Conservation (phyloP, 2,329 filamentous ascomycete genomes). For the Zymoseptoria crescenta region DNA sequence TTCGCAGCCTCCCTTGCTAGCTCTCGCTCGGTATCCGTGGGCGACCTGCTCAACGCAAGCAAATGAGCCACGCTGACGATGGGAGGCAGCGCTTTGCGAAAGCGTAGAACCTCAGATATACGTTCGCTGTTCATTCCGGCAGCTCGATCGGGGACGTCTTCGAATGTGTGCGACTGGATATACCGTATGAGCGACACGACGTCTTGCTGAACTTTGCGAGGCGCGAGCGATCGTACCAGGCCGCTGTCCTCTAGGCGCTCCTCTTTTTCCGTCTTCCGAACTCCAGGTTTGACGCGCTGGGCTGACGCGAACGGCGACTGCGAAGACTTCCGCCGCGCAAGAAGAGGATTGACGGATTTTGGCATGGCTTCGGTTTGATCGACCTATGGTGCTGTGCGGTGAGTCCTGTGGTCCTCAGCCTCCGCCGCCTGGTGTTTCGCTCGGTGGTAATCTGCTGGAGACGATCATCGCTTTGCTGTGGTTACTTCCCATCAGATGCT, state of each 20-base stretch:
- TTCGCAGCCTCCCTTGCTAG: conserved; percentile 52
- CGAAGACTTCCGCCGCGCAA: conserved; percentile 32
- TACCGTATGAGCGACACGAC: conserved; percentile 45
- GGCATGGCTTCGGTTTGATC: conserved; percentile 17
- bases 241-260: conserved; percentile 55
- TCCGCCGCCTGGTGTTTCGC: background rate
- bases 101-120: conserved; percentile 56
- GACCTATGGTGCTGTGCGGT: conserved; percentile 1
- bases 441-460: conserved; percentile 6
- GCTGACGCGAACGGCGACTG: conserved; percentile 32
- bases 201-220: conserved; percentile 57
- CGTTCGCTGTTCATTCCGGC: conserved; percentile 57
- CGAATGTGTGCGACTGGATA: conserved; percentile 57
- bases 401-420: conserved; percentile 1
- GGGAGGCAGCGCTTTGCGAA: conserved; percentile 51
- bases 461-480: conserved; percentile 3
- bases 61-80: conserved; percentile 61
- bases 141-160: conserved; percentile 48
- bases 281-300: conserved; percentile 30
- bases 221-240: conserved; percentile 47
- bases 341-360: conserved; percentile 22
- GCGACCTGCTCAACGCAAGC: conserved; percentile 53
- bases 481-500: background rate
- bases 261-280: conserved; percentile 16
- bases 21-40: conserved; percentile 60